These are phyloP conservation scores for Salix brachista DNA, from an alignment of 345 rosid genomes.

Conservation along the genomic window DNA sequence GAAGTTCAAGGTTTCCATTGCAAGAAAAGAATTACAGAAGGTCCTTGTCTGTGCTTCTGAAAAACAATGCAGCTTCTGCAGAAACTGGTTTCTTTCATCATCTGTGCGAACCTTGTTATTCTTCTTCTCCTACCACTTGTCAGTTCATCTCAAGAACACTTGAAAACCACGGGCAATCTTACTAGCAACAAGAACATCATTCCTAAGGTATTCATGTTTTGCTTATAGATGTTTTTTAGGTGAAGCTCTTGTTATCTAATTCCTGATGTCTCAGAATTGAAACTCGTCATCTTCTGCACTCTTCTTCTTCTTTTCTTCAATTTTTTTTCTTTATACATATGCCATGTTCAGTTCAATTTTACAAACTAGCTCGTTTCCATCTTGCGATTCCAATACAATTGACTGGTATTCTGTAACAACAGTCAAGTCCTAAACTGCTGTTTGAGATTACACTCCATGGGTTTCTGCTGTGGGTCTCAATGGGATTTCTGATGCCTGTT, in stretches of 20 bases:
- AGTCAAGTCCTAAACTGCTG: slow-evolving; percentile 51
- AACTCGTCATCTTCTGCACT: background rate
- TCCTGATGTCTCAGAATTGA: background rate
- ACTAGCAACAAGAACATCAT: slow-evolving; percentile 4
- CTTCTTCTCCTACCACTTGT: slow-evolving; percentile 28
- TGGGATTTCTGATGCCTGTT: slow-evolving; percentile 78
- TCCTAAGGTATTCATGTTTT: slow-evolving; percentile 23
- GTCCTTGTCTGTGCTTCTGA: background rate
- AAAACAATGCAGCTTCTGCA: slow-evolving; percentile 28
- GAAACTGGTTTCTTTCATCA: slow-evolving; percentile 20
- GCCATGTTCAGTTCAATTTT: background rate
- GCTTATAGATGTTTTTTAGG: background rate
- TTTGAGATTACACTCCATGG: slow-evolving; percentile 66
- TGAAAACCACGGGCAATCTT: slow-evolving; percentile 1
- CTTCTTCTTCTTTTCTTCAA: too few relatives aligned
- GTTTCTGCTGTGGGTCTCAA: slow-evolving; percentile 77
- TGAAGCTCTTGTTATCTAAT: background rate
- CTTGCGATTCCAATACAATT: background rate
- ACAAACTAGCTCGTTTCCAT: background rate
- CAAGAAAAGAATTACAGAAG: too few relatives aligned
- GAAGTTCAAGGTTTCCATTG: slow-evolving; percentile 2
- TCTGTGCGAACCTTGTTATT: slow-evolving; percentile 11
- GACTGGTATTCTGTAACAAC: slow-evolving; percentile 3
- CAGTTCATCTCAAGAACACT: slow-evolving; percentile 19
- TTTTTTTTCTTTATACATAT: background rate